phyloP scores from a whole-genome alignment of 345 rosid species.

The Syzygium oleosum region DNA sequence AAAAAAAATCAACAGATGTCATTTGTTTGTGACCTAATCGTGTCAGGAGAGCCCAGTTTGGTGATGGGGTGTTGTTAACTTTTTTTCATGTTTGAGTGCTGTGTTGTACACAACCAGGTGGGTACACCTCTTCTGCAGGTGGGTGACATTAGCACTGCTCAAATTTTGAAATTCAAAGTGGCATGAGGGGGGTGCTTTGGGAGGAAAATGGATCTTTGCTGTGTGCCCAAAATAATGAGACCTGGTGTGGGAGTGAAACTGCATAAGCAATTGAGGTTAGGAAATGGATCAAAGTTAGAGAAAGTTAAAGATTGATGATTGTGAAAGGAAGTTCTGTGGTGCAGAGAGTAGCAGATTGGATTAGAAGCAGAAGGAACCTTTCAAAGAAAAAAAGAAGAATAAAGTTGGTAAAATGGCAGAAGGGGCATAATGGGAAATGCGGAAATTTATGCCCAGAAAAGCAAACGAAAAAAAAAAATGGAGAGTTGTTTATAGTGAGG shows the following conservation, averaged over 20 bases:
- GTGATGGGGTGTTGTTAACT: neutral
- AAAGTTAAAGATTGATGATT: neutral
- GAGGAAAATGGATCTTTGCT: neutral
- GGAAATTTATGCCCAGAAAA: neutral
- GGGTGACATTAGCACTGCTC: neutral
- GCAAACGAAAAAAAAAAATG: neutral
- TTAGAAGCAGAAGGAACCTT: neutral
- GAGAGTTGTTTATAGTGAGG: neutral
- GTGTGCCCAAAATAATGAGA: neutral
- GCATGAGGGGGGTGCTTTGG: neutral
- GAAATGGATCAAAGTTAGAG: neutral
- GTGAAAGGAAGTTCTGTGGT: neutral
- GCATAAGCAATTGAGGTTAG: neutral
- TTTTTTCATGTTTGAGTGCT: neutral
- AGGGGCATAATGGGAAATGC: conserved; percentile 2
- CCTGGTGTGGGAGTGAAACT: neutral
- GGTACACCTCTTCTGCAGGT: neutral
- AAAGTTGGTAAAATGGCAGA: neutral
- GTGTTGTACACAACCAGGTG: neutral
- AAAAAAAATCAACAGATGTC: neutral
- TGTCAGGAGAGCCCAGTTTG: neutral
- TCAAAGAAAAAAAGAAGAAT: neutral
- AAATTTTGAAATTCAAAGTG: neutral
- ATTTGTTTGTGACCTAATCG: neutral
- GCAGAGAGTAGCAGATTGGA: neutral